Percentiles rank a stretch among this genome's conserved stretches.
phyloP scores from a whole-genome alignment of 768 basidiomycete genomes.

The Macrocybe gigantea region DNA sequence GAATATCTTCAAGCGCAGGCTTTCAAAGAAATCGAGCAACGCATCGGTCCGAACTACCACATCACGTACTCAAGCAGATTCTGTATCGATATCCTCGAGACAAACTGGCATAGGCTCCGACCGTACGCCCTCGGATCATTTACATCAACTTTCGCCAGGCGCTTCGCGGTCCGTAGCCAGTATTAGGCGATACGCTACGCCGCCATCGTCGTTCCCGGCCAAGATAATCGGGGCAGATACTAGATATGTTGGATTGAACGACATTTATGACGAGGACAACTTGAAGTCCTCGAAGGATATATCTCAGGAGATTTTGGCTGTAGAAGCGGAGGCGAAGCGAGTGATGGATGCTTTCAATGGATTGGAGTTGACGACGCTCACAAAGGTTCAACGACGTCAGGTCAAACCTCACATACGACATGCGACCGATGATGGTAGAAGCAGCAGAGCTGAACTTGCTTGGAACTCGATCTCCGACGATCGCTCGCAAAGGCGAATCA shows the following conservation, averaged over 20 bases:
- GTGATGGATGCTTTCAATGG: constrained; percentile 79
- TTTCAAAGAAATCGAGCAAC: constrained; percentile 46
- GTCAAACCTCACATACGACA: constrained; percentile 3
- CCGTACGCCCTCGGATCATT: constrained; percentile 20
- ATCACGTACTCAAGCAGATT: constrained; percentile 30
- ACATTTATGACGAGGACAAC: constrained; percentile 49
- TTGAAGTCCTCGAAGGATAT: constrained; percentile 59
- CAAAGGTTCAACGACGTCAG: constrained; percentile 36
- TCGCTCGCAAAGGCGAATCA: constrained; percentile 28
- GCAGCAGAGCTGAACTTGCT: background rate
- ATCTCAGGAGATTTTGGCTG: constrained; percentile 55
- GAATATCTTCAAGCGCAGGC: constrained; percentile 30
- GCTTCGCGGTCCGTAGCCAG: constrained; percentile 38
- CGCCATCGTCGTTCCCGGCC: constrained; percentile 55
- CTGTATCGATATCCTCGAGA: constrained; percentile 39
- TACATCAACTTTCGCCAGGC: constrained; percentile 20
- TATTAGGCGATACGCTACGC: constrained; percentile 40
- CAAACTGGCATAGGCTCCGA: constrained; percentile 22
- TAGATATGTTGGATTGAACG: constrained; percentile 31
- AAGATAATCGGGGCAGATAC: constrained; percentile 30
- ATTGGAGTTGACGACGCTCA: constrained; percentile 64
- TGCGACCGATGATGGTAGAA: constrained; percentile 3
- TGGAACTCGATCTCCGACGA: constrained; percentile 24
- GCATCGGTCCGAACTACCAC: constrained; percentile 40
- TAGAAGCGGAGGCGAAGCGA: constrained; percentile 67